A percentile compares a stretch with the other conserved stretches of the same genome.
phyloP scores from a whole-genome alignment of 2,329 filamentous ascomycete species.

The Hysterium pulicare region DNA sequence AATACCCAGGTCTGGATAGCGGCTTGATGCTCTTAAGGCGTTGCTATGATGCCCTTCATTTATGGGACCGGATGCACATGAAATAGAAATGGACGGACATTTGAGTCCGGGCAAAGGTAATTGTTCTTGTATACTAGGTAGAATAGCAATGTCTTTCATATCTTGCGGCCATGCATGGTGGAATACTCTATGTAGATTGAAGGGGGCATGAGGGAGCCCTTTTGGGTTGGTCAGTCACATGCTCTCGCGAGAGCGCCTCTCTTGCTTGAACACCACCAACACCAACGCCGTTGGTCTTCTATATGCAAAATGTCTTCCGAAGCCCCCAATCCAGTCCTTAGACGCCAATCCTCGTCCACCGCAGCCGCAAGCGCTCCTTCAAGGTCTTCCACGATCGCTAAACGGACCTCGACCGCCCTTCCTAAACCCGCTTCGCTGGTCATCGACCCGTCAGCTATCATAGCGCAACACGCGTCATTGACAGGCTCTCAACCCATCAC shows the following conservation, averaged over 20 bases:
- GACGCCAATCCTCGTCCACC: background rate
- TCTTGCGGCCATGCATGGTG: too few species aligned
- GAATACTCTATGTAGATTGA: too few species aligned
- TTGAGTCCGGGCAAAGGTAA: too few species aligned
- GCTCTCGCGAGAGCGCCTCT: conserved; percentile 1
- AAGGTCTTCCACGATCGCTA: conserved; percentile 14
- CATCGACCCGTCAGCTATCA: conserved; percentile 47
- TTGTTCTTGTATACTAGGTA: conserved; percentile 2
- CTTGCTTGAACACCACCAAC: background rate
- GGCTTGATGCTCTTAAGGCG: background rate
- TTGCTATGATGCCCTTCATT: too few species aligned
- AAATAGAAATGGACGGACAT: too few species aligned
- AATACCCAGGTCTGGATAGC: too few species aligned
- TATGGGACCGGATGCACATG: too few species aligned
- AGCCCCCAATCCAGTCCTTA: background rate
- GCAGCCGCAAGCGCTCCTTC: background rate
- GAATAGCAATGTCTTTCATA: too few species aligned
- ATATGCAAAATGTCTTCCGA: background rate
- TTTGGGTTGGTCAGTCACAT: too few species aligned
- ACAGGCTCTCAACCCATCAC: conserved; percentile 76
- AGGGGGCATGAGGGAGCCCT: too few species aligned
- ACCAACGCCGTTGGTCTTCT: background rate
- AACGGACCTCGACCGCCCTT: conserved; percentile 33
- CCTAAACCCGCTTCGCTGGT: conserved; percentile 36
- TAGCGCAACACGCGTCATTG: conserved; percentile 47